Evolutionary conservation across 2,329 filamentous ascomycete species (phyloP).

Genomic region (Hymenotorrendiella dingleyae): DNA sequence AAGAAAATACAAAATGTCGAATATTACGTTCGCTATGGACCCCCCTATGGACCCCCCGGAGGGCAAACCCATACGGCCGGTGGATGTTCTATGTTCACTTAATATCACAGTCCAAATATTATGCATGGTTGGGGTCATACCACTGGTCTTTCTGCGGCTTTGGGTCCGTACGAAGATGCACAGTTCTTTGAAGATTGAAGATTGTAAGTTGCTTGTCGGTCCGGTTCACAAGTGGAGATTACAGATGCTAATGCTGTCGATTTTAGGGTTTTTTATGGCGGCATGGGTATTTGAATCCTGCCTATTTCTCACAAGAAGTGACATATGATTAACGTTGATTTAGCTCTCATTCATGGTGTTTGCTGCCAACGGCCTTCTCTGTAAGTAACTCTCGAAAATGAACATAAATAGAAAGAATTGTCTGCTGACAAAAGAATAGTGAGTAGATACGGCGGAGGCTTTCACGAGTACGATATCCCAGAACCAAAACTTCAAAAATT

Average conservation of each 20-base stretch:
- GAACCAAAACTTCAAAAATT: slow-evolving; percentile 3
- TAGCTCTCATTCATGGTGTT: background rate
- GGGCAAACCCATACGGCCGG: slow-evolving; percentile 8
- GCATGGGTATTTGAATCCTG: background rate
- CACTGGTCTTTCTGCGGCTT: slow-evolving; percentile 4
- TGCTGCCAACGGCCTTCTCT: background rate
- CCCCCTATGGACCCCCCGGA: slow-evolving; percentile 3
- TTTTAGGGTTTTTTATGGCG: background rate
- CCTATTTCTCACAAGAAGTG: background rate
- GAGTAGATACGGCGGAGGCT: slow-evolving; percentile 9
- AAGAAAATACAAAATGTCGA: slow-evolving; percentile 4
- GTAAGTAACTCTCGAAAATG: background rate
- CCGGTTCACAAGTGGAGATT: too few species aligned
- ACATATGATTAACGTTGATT: background rate
- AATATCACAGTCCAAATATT: slow-evolving; percentile 5
- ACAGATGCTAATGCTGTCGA: background rate
- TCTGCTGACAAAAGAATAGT: slow-evolving; percentile 1
- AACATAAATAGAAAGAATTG: too few species aligned
- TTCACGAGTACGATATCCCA: slow-evolving; percentile 14
- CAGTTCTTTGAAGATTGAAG: slow-evolving; percentile 8
- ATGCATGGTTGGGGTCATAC: slow-evolving; percentile 6
- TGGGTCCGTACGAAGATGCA: slow-evolving; percentile 7
- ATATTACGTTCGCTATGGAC: background rate
- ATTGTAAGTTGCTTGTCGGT: slow-evolving; percentile 5
- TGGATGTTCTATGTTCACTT: slow-evolving; percentile 5